Evolutionary conservation across 768 basidiomycete genomes (phyloP), one percentile per base, ranked within the genome.

Genomic region (Nidularia pulvinata): DNA sequence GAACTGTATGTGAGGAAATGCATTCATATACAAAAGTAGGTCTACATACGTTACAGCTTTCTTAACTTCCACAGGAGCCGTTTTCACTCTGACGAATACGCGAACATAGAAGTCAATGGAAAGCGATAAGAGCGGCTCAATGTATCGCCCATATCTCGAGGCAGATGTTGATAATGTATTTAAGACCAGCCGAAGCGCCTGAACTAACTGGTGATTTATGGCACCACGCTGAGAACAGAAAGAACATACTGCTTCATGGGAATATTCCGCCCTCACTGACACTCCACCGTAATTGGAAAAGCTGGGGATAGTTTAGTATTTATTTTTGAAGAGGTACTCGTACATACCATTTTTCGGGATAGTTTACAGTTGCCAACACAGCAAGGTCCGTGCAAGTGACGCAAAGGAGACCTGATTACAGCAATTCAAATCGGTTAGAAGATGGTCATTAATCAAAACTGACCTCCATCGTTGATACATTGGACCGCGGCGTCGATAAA

Each of bases 51-150:
- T 83, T 22, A 88, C 76, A 4, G 83, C 71, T 56, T 84, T 86
- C 70, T 99, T 99, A 43, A 95, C 95, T 66, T 95, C 86, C 30
- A 87, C 68, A 0, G 94, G 88, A 3, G 85, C 77, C 0, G 87
- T 79, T 50, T 82, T 75, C 4, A 99, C 74, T 7, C 89, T 84
- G 13, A 98, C 83, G 62, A 98, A 99, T 16, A 98, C 63, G 3
- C 97, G 88, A 25, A 97, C 87, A 67, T 99, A 99, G 68, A 98
- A 99, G 62, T 99, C 97, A 63, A 99, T 96, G 13, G 93, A 96
- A 33, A 99, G 76, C 0, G 90, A 95, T 3, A 97, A 70, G 6
- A 97, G 72, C 7, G 97, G 97, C 59, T 89, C 82, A 56, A 99
- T 93, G 64, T 88, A 91, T 39, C 94, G 86, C 4, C 97, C 96